Evolutionary conservation across 305 asterid species (phyloP).

Genomic region (Solanum hybrid): DNA sequence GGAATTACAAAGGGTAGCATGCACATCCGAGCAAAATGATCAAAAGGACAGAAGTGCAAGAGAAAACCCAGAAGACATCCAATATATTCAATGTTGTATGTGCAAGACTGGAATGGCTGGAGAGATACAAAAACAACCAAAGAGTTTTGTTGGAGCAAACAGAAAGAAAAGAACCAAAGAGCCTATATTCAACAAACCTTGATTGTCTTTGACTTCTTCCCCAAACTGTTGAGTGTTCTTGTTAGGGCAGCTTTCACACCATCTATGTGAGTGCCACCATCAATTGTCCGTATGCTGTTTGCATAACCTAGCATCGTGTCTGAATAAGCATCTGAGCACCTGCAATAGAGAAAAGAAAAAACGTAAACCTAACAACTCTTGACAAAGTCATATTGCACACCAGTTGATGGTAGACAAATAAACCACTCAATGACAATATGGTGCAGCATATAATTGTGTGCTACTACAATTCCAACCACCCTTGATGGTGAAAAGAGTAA

Average conservation of each 20-base stretch:
- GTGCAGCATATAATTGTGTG: not conserved
- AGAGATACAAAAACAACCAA: not conserved
- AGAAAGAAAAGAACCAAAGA: not conserved
- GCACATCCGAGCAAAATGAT: not conserved
- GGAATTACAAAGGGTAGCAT: not conserved
- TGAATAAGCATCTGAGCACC: slow-evolving; percentile 95
- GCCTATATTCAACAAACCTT: slow-evolving; percentile 40
- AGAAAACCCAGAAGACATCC: not conserved
- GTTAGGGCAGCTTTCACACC: slow-evolving; percentile 89
- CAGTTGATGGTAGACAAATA: not conserved
- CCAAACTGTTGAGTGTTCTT: slow-evolving; percentile 78
- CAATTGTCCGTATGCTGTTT: slow-evolving; percentile 91
- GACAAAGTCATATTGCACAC: not conserved
- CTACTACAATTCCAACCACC: not conserved
- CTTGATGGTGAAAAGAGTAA: not conserved
- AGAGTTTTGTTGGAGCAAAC: not conserved
- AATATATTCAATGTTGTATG: not conserved
- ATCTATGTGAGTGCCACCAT: slow-evolving; percentile 97
- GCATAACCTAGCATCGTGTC: slow-evolving; percentile 94
- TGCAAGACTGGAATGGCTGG: not conserved
- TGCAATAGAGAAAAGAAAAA: slow-evolving; percentile 20
- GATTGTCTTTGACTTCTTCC: slow-evolving; percentile 73
- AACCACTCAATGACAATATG: not conserved
- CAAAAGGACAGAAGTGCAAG: not conserved
- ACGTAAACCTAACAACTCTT: slow-evolving; percentile 1